Percentiles rank a stretch among this genome's conserved stretches.
phyloP scores from a whole-genome alignment of 495 filamentous ascomycete species.

The Aspergillus coremiiformis region DNA sequence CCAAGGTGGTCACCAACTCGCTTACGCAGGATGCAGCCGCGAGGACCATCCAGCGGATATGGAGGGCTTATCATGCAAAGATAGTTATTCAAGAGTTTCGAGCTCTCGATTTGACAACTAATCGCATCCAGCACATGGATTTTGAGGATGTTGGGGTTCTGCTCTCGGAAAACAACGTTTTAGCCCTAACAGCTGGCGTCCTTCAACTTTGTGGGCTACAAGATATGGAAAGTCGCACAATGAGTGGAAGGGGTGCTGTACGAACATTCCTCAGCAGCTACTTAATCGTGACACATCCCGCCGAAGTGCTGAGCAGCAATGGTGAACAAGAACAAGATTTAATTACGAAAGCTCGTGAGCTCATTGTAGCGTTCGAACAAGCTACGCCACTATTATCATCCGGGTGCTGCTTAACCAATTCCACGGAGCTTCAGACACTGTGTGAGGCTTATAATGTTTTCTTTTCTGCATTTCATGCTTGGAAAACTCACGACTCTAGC shows the following conservation, averaged over 20 bases:
- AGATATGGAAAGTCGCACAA: conserved; percentile 58
- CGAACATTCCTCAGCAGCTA: conserved; percentile 90
- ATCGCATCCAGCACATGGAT: conserved; percentile 60
- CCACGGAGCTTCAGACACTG: conserved; percentile 38
- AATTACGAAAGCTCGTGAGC: conserved; percentile 77
- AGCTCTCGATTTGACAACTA: conserved; percentile 64
- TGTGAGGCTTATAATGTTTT: conserved; percentile 69
- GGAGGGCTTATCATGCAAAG: conserved; percentile 57
- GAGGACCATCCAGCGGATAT: conserved; percentile 66
- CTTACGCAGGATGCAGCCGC: conserved; percentile 63
- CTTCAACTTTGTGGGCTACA: conserved; percentile 71
- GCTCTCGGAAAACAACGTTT: conserved; percentile 66
- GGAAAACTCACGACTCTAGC: conserved; percentile 88
- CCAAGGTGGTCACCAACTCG: conserved; percentile 28
- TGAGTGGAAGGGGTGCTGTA: conserved; percentile 70
- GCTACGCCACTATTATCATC: conserved; percentile 56
- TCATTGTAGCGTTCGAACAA: conserved; percentile 76
- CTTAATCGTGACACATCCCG: conserved; percentile 85
- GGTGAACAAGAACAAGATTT: conserved; percentile 84
- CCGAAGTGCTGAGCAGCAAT: conserved; percentile 81
- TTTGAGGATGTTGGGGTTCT: conserved; percentile 78
- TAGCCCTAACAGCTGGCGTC: conserved; percentile 61
- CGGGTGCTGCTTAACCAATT: conserved; percentile 39
- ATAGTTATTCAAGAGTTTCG: conserved; percentile 58
- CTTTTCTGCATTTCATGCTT: conserved; percentile 85